These are phyloP conservation scores for Dictyostelium discoideum DNA, from an alignment of 78 protist genomes.

Conservation along the genomic window dicty_2.7 NC_007090.3:4942001-4942500, in stretches of 20 bases:
- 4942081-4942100: background rate
- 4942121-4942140: background rate
- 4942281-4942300: background rate
- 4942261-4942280: background rate
- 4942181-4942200: background rate
- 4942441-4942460: background rate
- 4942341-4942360: no score
- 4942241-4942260: background rate
- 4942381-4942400: no score
- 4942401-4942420: background rate
- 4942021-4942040: background rate
- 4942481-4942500: background rate
- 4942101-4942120: background rate
- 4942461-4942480: background rate
- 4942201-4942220: background rate
- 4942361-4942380: no score
- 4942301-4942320: no score
- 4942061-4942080: background rate
- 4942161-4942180: background rate
- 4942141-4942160: background rate
- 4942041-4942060: background rate
- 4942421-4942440: background rate
- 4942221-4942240: background rate
- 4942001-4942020: background rate
- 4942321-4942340: no score